Percentiles rank a stretch among this genome's conserved stretches.
These are phyloP conservation scores for Byssoonygena ceratinophila DNA, from an alignment of 2,329 filamentous ascomycete genomes.

Conservation along the genomic window DNA sequence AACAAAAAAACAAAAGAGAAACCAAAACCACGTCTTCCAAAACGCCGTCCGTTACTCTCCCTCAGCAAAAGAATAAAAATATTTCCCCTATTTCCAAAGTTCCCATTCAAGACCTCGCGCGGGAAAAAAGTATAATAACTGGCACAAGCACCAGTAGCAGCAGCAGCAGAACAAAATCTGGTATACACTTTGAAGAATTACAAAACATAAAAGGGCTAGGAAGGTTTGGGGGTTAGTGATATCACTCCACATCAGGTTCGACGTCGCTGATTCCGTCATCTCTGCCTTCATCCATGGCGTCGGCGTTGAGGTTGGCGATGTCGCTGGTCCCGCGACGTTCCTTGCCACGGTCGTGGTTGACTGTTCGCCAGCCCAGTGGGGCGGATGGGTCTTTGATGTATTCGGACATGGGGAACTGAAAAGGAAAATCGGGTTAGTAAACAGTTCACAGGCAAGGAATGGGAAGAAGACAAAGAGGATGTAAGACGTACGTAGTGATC, in stretches of 20 bases:
- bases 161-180: no score
- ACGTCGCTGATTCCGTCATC: conserved; percentile 30
- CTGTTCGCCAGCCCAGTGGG: conserved; percentile 47
- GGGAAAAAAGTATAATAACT: not conserved
- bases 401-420: conserved; percentile 53
- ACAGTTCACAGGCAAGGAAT: not conserved
- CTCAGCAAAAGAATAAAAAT: no score
- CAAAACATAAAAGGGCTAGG: not conserved
- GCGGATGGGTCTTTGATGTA: conserved; percentile 48
- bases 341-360: conserved; percentile 44
- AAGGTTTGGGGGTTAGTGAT: not conserved
- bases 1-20: no score
- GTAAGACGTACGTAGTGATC: conserved; percentile 63
- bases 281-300: conserved; percentile 38
- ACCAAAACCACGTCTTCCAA: no score
- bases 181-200: not conserved
- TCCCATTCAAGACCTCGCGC: no score
- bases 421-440: not conserved
- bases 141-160: no score
- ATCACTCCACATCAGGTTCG: conserved; percentile 27
- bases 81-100: no score
- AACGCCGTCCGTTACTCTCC: no score
- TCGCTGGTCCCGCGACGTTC: conserved; percentile 29
- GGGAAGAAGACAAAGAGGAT: not conserved
- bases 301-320: conserved; percentile 36